Evolutionary conservation across 352 stramenopile species (phyloP).

Genomic region (Globisporangium nunn): DNA sequence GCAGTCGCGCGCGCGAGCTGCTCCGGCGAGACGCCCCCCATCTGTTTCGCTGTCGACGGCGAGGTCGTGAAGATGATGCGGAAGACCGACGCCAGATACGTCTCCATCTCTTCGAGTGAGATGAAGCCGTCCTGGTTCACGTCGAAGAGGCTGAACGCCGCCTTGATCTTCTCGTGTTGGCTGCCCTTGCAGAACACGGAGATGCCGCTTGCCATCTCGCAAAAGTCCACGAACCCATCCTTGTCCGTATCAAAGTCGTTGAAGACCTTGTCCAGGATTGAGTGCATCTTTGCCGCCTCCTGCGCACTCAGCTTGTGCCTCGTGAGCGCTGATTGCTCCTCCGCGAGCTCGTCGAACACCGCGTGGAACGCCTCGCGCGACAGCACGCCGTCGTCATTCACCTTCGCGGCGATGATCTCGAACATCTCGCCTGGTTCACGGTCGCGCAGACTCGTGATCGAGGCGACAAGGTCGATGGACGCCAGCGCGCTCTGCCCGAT

Average conservation of each 20-base stretch:
- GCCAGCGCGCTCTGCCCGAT: conserved; percentile 24
- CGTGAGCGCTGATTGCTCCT: conserved; percentile 19
- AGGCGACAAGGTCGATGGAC: conserved; percentile 56
- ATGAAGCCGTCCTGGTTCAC: conserved; percentile 86
- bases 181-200: conserved; percentile 74
- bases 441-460: conserved; percentile 45
- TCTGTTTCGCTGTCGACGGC: conserved; percentile 28
- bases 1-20: conserved; percentile 67
- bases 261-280: conserved; percentile 65
- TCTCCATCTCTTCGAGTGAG: conserved; percentile 77
- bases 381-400: conserved; percentile 78
- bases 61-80: conserved; percentile 75
- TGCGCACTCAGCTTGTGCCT: conserved; percentile 20
- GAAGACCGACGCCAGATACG: conserved; percentile 80
- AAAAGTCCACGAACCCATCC: conserved; percentile 83
- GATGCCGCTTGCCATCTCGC: conserved; percentile 76
- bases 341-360: conserved; percentile 59
- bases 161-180: conserved; percentile 75
- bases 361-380: conserved; percentile 58
- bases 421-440: conserved; percentile 65
- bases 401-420: conserved; percentile 73
- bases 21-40: conserved; percentile 51
- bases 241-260: conserved; percentile 67
- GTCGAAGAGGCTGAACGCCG: conserved; percentile 83
- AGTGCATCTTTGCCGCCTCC: conserved; percentile 31